phyloP scores from a whole-genome alignment of 352 stramenopile genomes.

The Globisporangium alternatum region DNA sequence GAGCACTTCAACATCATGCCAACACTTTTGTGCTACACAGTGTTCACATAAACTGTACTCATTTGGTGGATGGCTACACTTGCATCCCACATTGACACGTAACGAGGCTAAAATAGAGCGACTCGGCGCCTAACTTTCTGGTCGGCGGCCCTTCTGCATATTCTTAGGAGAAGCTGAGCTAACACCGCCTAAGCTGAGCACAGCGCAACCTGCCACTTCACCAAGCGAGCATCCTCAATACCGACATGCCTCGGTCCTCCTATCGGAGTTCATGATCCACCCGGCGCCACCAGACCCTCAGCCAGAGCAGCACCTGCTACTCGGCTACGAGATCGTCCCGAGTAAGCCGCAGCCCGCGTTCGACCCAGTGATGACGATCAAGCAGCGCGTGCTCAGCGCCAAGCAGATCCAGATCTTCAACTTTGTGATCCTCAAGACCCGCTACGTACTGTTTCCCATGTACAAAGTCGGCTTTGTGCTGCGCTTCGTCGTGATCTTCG shows the following conservation, averaged over 20 bases:
- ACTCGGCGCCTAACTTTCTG: too few relatives aligned
- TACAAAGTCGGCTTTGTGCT: slow-evolving; percentile 8
- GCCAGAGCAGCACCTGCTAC: background rate
- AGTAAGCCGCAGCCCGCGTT: slow-evolving; percentile 10
- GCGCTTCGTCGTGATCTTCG: slow-evolving; percentile 8
- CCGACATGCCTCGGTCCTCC: background rate
- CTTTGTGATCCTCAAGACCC: background rate
- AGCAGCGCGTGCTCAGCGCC: slow-evolving; percentile 7
- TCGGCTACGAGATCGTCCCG: slow-evolving; percentile 11
- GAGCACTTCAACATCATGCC: background rate
- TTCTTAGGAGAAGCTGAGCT: background rate
- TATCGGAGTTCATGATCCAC: background rate
- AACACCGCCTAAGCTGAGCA: background rate
- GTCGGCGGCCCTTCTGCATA: background rate
- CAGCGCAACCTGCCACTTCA: background rate
- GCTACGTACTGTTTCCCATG: slow-evolving; percentile 4
- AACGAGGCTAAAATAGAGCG: background rate
- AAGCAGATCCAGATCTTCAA: slow-evolving; percentile 7
- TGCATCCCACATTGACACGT: background rate
- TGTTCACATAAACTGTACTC: background rate
- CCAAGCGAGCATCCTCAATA: background rate
- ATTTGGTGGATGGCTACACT: background rate
- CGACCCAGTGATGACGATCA: background rate
- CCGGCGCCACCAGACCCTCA: background rate
- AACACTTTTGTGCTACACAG: background rate